These are phyloP conservation scores for Casuarina cunninghamiana DNA, from an alignment of 306 rosid genomes.

Conservation along the genomic window DNA sequence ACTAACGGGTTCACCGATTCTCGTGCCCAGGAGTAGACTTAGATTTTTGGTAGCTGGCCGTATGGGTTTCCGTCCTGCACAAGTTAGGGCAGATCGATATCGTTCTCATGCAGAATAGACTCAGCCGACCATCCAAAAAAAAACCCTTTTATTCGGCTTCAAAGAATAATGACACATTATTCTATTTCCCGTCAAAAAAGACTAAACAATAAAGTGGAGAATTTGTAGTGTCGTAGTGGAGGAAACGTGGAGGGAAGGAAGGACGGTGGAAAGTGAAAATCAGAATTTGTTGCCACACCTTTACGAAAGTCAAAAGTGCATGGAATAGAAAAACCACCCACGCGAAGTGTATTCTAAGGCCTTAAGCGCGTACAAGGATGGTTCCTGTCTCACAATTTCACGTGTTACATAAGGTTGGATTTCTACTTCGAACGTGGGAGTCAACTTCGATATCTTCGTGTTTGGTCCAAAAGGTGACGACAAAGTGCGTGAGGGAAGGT, in stretches of 20 bases:
- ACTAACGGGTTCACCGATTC: background rate
- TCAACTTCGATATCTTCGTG: slow-evolving; percentile 13
- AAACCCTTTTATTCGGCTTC: background rate
- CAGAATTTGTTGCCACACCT: slow-evolving; percentile 18
- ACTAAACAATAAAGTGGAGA: background rate
- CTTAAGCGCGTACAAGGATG: slow-evolving; percentile 10
- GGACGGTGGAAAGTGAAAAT: slow-evolving; percentile 32
- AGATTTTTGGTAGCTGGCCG: slow-evolving; percentile 6
- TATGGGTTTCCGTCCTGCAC: slow-evolving; percentile 10
- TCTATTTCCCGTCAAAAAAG: background rate
- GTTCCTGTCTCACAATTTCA: slow-evolving; percentile 18
- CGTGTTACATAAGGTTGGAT: background rate
- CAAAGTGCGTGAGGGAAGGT: background rate
- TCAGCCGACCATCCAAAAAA: background rate
- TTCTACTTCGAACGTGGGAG: slow-evolving; percentile 24
- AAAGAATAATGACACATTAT: background rate
- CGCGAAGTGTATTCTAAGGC: slow-evolving; percentile 18
- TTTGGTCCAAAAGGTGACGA: slow-evolving; percentile 13
- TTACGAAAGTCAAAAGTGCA: slow-evolving; percentile 30
- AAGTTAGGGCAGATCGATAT: background rate
- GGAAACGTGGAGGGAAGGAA: slow-evolving; percentile 34
- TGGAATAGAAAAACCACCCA: slow-evolving; percentile 13
- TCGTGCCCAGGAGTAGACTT: background rate
- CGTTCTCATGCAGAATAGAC: background rate
- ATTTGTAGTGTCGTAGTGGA: slow-evolving; percentile 25